These are phyloP conservation scores for Eucalyptus pauciflora DNA, from an alignment of 345 rosid species.

Conservation along the genomic window DNA sequence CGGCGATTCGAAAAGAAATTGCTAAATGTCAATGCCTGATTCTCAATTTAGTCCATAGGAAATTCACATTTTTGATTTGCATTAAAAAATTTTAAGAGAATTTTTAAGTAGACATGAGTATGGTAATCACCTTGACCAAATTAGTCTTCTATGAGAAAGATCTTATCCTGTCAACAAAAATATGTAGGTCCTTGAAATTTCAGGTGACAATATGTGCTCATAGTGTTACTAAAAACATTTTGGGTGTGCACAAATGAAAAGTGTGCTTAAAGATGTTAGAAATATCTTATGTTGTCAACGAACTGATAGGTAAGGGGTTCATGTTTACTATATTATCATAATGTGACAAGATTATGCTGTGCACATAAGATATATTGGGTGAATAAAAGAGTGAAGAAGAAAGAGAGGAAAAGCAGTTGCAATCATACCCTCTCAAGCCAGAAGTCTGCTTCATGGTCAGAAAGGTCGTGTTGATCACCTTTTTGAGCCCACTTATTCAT, in stretches of 20 bases:
- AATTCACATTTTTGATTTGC: accelerated
- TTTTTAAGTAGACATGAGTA: accelerated
- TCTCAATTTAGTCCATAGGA: not conserved
- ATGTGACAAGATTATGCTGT: too few species aligned
- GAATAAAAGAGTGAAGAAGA: too few species aligned
- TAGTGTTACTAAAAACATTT: too few species aligned
- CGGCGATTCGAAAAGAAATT: accelerated
- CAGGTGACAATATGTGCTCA: accelerated
- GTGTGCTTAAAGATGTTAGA: too few species aligned
- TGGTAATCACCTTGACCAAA: too few species aligned
- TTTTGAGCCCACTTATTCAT: not conserved
- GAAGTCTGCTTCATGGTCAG: accelerated
- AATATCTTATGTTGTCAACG: too few species aligned
- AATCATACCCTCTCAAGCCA: accelerated
- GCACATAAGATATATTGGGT: accelerated
- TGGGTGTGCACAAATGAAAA: too few species aligned
- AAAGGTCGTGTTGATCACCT: accelerated
- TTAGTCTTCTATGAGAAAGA: accelerated
- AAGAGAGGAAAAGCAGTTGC: not conserved
- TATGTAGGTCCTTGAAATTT: too few species aligned
- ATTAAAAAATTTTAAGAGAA: accelerated
- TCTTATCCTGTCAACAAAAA: too few species aligned
- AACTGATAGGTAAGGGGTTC: too few species aligned
- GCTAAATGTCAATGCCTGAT: not conserved
- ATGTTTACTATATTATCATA: too few species aligned